Evolutionary conservation across 495 filamentous ascomycete genomes (phyloP), one percentile per base, ranked within the genome.

Genomic region (Xylaria cubensis): DNA sequence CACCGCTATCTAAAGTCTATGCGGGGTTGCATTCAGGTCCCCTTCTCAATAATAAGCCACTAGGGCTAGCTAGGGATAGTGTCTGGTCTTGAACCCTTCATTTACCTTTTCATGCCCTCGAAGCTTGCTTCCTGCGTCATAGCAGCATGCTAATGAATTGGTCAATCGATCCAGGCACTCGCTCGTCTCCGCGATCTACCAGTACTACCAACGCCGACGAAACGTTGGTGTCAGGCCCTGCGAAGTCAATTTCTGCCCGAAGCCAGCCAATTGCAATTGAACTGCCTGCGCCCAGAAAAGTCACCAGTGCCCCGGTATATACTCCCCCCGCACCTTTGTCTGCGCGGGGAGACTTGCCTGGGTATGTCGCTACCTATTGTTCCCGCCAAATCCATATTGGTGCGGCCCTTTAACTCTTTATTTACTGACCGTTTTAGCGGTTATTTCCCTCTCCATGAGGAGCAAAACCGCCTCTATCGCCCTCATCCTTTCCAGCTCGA

Each of bases 391-490:
- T 65, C 32, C 32, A 39, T 36, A 29, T 72, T 36, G 42, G 15
- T 34, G 67, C 24, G 71, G 58, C 46, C 29, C 69, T 44, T 55
- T 64, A 13, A 64, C 44, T 19, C 29, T 29, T 55, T 44, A 15
- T 55, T 64, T 62, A 32, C 53, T 61, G 48, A 59, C n/a, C 9
- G 8, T 32, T 29, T 32, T 65, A 87, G 86, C 72, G 85, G 81
- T 21, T 88, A 87, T 74, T 88, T 88, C 66, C 86, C 86, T 9
- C 74, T 82, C 26, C 84, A 86, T 78, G 86, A 86, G 69, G 83
- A 86, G 32, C 78, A 80, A 29, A 75, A 64, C 58, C 75, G 80
- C 34, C 73, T 83, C 26, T 80, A 77, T n/a, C 75, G 75, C 21
- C 74, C 82, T 67, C 84, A 84, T 64, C 82, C 83, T 5, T 85